Base-by-base conservation (phyloP, 1,284 basidiomycete species). In the Veloboletus limbatus region DNA sequence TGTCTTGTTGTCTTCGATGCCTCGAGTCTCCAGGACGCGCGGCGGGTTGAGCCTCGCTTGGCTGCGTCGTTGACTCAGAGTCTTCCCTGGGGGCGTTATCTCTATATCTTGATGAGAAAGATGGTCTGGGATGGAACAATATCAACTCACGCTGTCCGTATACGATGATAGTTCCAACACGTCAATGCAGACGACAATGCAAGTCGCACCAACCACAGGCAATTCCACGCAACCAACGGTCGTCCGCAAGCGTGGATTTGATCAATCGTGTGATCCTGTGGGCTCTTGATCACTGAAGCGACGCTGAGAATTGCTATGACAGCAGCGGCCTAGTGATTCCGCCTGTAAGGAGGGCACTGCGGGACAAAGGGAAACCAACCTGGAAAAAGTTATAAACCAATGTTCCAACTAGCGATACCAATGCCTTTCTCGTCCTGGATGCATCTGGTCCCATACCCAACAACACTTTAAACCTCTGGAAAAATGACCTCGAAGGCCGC, bases 191-290 rank as follows among this genome's bases (percentile, higher is more conserved):
- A 70, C 4, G 79, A 78, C 30, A 87, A 59, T 8, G 70, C 56
- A 6, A 79, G 77, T 50, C 84, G 74, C 18, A 75, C 68, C 20
- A 83, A 63, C 85, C 88, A 90, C 4, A 90, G 67, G 39, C 75
- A 74, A 47, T 81, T 76, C 88, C 87, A 90, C 4, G 73, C 68
- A 1, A 87, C 87, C 10, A 90, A 63, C 5, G 86, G 86, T 17
- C 78, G 73, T 43, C 73, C 72, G 53, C 86, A 89, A 0, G 82
- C 82, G 17, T 63, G 58, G 75, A 85, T 86, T 66, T 89, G 85
- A 43, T 72, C 76, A 35, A 70, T 45, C 2, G 54, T 57, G 1
- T 67, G 65, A 40, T 70, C 49, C 0, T 67, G 72, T 9, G 77
- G 78, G 56, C 81, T 86, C 52, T 70, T 68, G 28, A 70, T 69